Conservation (phyloP, 495 filamentous ascomycete species). For the Jackrogersella multiformis region DNA sequence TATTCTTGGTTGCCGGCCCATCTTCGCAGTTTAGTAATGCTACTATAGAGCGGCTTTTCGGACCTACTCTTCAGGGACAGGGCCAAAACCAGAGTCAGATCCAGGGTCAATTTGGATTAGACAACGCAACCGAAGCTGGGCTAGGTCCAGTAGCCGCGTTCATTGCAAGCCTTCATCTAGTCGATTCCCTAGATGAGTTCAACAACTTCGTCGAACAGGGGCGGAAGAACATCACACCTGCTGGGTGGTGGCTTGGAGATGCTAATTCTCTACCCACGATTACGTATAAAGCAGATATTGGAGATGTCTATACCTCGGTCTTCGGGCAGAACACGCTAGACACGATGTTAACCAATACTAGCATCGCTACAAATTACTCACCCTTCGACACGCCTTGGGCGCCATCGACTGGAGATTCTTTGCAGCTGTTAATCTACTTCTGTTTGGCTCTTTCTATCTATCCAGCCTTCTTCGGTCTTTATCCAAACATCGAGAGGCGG, state of each 20-base stretch:
- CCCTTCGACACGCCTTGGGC: constrained; percentile 75
- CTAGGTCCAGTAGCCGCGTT: constrained; percentile 29
- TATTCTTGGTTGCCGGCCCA: constrained; percentile 71
- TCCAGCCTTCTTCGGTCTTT: constrained; percentile 86
- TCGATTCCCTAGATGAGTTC: constrained; percentile 73
- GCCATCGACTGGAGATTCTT: constrained; percentile 70
- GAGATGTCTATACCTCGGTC: constrained; percentile 62
- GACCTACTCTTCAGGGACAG: constrained; percentile 46
- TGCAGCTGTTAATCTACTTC: constrained; percentile 83
- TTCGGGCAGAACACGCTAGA: constrained; percentile 78
- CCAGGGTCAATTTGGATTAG: constrained; percentile 14
- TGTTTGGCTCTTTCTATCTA: constrained; percentile 77
- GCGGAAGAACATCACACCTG: constrained; percentile 74
- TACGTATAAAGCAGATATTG: constrained; percentile 59
- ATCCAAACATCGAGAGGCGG: constrained; percentile 81
- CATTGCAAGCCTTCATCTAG: constrained; percentile 61
- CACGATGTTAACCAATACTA: constrained; percentile 68
- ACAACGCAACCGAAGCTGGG: not conserved
- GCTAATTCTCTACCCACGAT: constrained; percentile 64
- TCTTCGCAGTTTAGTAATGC: constrained; percentile 54
- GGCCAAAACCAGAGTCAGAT: constrained; percentile 26
- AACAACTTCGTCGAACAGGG: constrained; percentile 67
- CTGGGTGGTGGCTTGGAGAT: constrained; percentile 77
- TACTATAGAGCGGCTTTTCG: constrained; percentile 57
- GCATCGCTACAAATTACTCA: constrained; percentile 72